phyloP scores from a whole-genome alignment of 208 protist genomes.

The Naegleria gruberi region DNA sequence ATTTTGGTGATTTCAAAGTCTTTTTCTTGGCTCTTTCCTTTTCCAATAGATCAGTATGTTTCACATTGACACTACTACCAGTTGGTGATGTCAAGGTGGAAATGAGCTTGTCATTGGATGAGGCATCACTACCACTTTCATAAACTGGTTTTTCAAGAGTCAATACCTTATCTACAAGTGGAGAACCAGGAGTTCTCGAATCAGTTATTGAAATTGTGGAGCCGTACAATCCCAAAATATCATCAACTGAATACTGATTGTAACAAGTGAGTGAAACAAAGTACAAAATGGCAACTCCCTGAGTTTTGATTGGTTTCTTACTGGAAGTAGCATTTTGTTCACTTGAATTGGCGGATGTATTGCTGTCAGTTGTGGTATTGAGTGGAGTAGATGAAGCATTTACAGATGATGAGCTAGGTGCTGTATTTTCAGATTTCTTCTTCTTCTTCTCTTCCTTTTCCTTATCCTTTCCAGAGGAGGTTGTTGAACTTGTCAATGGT shows the following conservation, averaged over 20 bases:
- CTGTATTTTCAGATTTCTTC: not conserved
- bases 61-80: not conserved
- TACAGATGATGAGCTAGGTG: too few relatives aligned
- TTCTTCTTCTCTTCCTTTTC: not conserved
- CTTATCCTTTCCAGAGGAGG: not conserved
- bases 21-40: not conserved
- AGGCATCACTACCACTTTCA: not conserved
- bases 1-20: not conserved
- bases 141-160: not conserved
- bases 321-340: not conserved
- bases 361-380: too few relatives aligned
- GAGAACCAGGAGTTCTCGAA: not conserved
- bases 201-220: not conserved
- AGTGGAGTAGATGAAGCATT: too few relatives aligned
- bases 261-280: not conserved
- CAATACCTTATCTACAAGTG: not conserved
- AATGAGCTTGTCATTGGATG: not conserved
- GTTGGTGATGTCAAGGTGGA: not conserved
- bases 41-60: not conserved
- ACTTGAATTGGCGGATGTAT: not conserved
- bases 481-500: too few relatives aligned
- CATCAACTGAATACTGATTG: not conserved
- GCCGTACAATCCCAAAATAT: not conserved
- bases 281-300: not conserved
- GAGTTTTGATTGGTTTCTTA: not conserved